phyloP scores from a whole-genome alignment of 2,329 filamentous ascomycete species.

The Purpureocillium lavendulum region DNA sequence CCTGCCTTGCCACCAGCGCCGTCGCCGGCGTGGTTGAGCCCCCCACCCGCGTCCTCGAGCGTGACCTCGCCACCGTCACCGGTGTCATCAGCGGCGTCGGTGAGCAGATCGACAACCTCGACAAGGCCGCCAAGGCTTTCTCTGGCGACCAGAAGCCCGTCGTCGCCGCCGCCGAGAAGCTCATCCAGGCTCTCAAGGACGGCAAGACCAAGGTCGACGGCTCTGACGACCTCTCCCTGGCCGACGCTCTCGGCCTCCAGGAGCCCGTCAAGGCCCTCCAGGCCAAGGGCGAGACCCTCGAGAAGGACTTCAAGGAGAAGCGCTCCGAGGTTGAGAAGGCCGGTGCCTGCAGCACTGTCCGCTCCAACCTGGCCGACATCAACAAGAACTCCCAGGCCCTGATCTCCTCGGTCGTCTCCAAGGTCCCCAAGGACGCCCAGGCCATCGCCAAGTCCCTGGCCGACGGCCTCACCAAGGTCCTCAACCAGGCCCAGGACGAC shows the following conservation, averaged over 20 bases:
- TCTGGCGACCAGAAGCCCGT: slow-evolving; percentile 11
- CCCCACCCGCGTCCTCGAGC: slow-evolving; percentile 4
- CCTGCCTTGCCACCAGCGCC: slow-evolving; percentile 8
- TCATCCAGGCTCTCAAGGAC: slow-evolving; percentile 11
- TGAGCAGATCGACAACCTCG: slow-evolving; percentile 10
- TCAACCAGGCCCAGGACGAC: slow-evolving; percentile 13
- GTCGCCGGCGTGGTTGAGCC: slow-evolving; percentile 2
- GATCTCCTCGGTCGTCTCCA: slow-evolving; percentile 18
- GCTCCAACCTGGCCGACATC: slow-evolving; percentile 14
- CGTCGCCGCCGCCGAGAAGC: slow-evolving; percentile 11
- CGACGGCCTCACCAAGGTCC: slow-evolving; percentile 12
- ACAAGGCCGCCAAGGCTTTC: slow-evolving; percentile 15
- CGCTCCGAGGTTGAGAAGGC: slow-evolving; percentile 18
- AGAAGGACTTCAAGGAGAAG: slow-evolving; percentile 15
- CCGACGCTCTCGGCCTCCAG: slow-evolving; percentile 10
- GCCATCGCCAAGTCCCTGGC: slow-evolving; percentile 17
- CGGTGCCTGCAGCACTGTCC: slow-evolving; percentile 16
- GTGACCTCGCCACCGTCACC: slow-evolving; percentile 8
- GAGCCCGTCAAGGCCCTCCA: slow-evolving; percentile 13
- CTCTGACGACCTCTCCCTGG: slow-evolving; percentile 7
- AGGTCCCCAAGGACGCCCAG: slow-evolving; percentile 19
- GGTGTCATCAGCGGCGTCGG: slow-evolving; percentile 7
- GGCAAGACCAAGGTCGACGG: slow-evolving; percentile 9
- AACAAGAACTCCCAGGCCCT: slow-evolving; percentile 15
- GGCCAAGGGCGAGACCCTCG: slow-evolving; percentile 14